Percentiles rank a stretch among this genome's conserved stretches.
phyloP scores from a whole-genome alignment of 257 asterid genomes.

The Cinchona pubescens region DNA sequence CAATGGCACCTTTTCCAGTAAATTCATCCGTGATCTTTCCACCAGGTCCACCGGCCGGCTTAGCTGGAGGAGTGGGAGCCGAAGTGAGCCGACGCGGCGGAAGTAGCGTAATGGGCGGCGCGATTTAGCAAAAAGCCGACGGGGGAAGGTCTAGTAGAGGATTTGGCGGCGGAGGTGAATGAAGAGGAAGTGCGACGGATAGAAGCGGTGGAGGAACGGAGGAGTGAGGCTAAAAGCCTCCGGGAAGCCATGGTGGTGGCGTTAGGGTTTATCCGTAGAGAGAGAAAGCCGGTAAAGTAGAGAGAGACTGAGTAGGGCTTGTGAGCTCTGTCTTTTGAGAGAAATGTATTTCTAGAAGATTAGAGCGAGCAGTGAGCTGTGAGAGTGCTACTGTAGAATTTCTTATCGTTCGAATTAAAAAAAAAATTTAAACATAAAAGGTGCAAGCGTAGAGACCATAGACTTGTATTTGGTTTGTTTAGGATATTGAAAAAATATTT shows the following conservation, averaged over 20 bases:
- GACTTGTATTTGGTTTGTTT: too few species aligned
- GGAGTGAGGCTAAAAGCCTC: conserved; percentile 78
- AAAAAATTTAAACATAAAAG: too few species aligned
- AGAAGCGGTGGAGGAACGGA: conserved; percentile 56
- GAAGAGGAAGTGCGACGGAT: conserved; percentile 29
- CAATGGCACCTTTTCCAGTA: conserved; percentile 72
- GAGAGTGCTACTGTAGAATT: background rate
- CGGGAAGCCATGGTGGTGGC: conserved; percentile 59
- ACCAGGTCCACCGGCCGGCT: conserved; percentile 30
- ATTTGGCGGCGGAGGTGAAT: conserved; percentile 14
- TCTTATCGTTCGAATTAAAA: too few species aligned
- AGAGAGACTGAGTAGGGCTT: conserved; percentile 22
- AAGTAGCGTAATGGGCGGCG: conserved; percentile 57
- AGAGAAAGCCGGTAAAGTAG: conserved; percentile 4
- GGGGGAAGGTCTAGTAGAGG: conserved; percentile 44
- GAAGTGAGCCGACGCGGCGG: conserved; percentile 42
- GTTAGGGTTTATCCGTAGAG: conserved; percentile 17
- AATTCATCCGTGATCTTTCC: conserved; percentile 82
- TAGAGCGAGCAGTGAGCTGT: conserved; percentile 1
- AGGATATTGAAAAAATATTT: too few species aligned
- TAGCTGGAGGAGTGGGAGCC: conserved; percentile 34
- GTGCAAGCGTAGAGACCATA: too few species aligned
- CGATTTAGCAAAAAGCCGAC: conserved; percentile 67
- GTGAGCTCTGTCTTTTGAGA: too few species aligned
- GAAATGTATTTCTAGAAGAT: background rate